These are phyloP conservation scores for Suhomyces xylopsoci DNA, from an alignment of 805 yeast species.

Conservation along the genomic window DNA sequence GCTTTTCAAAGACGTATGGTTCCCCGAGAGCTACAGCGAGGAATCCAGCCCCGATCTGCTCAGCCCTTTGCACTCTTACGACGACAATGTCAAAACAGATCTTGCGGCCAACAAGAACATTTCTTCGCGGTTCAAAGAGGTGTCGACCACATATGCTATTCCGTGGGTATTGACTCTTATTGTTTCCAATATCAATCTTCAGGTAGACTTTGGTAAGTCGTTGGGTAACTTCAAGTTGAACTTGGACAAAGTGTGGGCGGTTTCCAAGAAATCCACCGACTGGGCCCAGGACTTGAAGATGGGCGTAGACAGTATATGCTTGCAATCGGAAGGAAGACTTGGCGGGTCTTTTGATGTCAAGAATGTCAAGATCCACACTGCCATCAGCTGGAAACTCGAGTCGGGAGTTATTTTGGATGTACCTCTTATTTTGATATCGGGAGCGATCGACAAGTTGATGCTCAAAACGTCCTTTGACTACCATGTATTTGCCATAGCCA, in stretches of 20 bases:
- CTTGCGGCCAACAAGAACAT: conserved; percentile 34
- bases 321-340: conserved; percentile 72
- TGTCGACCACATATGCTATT: conserved; percentile 58
- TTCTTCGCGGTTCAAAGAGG: conserved; percentile 51
- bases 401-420: conserved; percentile 43
- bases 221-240: conserved; percentile 61
- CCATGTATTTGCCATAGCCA: conserved; percentile 74
- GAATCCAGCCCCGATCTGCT: conserved; percentile 17
- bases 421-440: conserved; percentile 65
- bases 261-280: conserved; percentile 60
- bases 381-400: conserved; percentile 64
- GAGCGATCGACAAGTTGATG: conserved; percentile 54
- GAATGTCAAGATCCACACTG: conserved; percentile 55
- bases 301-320: conserved; percentile 50
- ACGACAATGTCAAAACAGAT: conserved; percentile 7
- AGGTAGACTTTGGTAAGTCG: conserved; percentile 79
- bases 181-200: conserved; percentile 49
- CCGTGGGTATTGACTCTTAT: conserved; percentile 71
- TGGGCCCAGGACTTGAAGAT: conserved; percentile 70
- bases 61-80: conserved; percentile 9
- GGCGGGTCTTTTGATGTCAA: conserved; percentile 62
- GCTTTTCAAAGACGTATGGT: conserved; percentile 81
- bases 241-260: conserved; percentile 63
- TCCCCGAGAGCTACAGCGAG: conserved; percentile 35
- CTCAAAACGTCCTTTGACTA: conserved; percentile 74